A percentile compares a stretch with the other conserved stretches of the same genome.
phyloP scores from a whole-genome alignment of 208 protist species.

The Balamuthia mandrillaris region DNA sequence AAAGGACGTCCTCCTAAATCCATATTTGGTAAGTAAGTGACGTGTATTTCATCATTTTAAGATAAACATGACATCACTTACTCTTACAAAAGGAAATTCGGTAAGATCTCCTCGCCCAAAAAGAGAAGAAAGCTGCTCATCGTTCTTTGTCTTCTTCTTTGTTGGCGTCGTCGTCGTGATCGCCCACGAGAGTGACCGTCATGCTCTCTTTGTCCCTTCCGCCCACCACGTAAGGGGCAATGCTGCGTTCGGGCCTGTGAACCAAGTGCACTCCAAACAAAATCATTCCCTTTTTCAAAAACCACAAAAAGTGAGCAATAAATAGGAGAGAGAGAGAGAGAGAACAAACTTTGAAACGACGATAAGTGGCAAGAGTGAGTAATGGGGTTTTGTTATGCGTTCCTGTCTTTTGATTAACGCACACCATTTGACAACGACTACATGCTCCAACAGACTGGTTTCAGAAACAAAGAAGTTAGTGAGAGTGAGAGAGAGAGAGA shows the following conservation, averaged over 20 bases:
- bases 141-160: too few relatives aligned
- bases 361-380: constrained; percentile 19
- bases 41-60: too few relatives aligned
- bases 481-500: neutral
- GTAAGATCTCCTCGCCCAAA: too few relatives aligned
- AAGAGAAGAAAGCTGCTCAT: too few relatives aligned
- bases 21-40: too few relatives aligned
- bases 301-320: neutral
- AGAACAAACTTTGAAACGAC: neutral
- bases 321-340: neutral
- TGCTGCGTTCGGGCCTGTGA: neutral
- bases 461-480: neutral
- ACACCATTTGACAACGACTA: constrained; percentile 8
- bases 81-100: too few relatives aligned
- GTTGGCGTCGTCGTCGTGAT: too few relatives aligned
- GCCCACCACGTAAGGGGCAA: neutral
- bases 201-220: too few relatives aligned
- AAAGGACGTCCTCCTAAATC: too few relatives aligned
- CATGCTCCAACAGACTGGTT: neutral
- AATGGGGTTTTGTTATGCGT: neutral
- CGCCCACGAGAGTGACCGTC: too few relatives aligned
- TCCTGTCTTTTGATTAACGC: constrained; percentile 3
- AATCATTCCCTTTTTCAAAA: constrained; percentile 9
- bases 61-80: too few relatives aligned
- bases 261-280: constrained; percentile 24